phyloP scores from a whole-genome alignment of 1,284 basidiomycete species.

The Exsudoporus floridanus region DNA sequence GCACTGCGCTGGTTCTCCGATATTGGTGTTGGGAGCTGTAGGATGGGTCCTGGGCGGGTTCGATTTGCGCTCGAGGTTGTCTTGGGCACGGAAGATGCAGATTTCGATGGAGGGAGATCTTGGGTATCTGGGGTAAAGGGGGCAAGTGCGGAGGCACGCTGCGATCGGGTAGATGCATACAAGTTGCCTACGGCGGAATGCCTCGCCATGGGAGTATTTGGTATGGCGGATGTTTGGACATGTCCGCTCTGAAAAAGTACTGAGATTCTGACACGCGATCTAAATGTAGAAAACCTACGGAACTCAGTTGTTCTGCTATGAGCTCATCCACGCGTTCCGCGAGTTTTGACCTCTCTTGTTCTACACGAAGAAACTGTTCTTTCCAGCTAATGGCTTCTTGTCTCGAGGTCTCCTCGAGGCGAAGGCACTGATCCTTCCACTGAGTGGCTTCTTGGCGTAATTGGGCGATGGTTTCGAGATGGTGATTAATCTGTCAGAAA shows the following conservation, averaged over 20 bases:
- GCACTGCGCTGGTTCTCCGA: conserved; percentile 33
- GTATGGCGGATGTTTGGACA: conserved; percentile 14
- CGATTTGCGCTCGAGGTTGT: conserved; percentile 5
- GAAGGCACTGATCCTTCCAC: conserved; percentile 68
- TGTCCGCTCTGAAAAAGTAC: conserved; percentile 27
- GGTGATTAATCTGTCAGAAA: conserved; percentile 49
- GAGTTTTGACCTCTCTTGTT: conserved; percentile 58
- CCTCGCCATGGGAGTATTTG: conserved; percentile 28
- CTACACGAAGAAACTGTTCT: conserved; percentile 66
- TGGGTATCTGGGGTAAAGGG: conserved; percentile 15
- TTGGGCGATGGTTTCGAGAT: conserved; percentile 57
- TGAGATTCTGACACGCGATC: conserved; percentile 18
- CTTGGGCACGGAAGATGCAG: conserved; percentile 12
- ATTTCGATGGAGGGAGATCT: conserved; percentile 18
- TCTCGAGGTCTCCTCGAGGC: conserved; percentile 47
- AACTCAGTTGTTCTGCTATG: conserved; percentile 44
- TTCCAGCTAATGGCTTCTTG: conserved; percentile 61
- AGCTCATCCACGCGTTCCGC: conserved; percentile 57
- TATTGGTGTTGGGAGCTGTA: conserved; percentile 34
- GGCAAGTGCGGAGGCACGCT: conserved; percentile 11
- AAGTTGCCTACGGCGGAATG: conserved; percentile 16
- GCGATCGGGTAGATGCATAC: conserved; percentile 22
- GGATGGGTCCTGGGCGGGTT: conserved; percentile 9
- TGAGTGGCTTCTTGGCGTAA: conserved; percentile 61
- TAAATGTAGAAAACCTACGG: conserved; percentile 34